phyloP scores from a whole-genome alignment of 371 early-diverging fungal genomes.

The Apophysomyces trapeziformis region DNA sequence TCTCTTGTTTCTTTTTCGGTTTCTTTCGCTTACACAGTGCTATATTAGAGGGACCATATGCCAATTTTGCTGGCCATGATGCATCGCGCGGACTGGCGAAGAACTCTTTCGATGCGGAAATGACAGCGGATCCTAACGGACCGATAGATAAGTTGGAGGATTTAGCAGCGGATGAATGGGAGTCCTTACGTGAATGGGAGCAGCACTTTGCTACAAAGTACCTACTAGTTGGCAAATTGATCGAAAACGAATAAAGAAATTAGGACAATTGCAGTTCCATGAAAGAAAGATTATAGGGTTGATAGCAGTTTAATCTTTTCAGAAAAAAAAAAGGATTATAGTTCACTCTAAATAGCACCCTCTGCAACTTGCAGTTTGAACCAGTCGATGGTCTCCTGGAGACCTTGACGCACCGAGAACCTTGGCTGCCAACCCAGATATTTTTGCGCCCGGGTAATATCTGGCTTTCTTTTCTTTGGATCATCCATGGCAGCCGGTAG shows the following conservation, averaged over 20 bases:
- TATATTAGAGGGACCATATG: constrained; percentile 80
- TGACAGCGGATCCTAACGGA: constrained; percentile 71
- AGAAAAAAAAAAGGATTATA: background rate
- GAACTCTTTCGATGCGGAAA: constrained; percentile 84
- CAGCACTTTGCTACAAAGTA: constrained; percentile 77
- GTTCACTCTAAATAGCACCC: constrained; percentile 29
- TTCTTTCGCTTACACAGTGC: background rate
- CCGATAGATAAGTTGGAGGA: constrained; percentile 86
- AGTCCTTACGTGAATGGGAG: constrained; percentile 79
- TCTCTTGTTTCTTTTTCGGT: background rate
- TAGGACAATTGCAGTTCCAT: background rate
- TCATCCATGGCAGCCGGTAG: constrained; percentile 79
- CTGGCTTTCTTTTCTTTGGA: constrained; percentile 82
- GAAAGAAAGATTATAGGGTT: background rate
- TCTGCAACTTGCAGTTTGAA: constrained; percentile 58
- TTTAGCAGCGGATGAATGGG: constrained; percentile 74
- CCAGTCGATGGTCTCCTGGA: constrained; percentile 87
- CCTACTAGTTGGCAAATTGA: constrained; percentile 72
- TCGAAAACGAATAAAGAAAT: constrained; percentile 53
- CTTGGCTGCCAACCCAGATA: constrained; percentile 78
- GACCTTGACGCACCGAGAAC: constrained; percentile 78
- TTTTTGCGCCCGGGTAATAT: constrained; percentile 73
- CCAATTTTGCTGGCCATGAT: constrained; percentile 89
- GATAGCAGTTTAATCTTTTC: background rate
- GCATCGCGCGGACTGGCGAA: constrained; percentile 88